Percentiles rank a stretch among this genome's conserved stretches.
These are phyloP conservation scores for Candida mesenterica DNA, from an alignment of 1,139 yeast genomes.

Conservation along the genomic window DNA sequence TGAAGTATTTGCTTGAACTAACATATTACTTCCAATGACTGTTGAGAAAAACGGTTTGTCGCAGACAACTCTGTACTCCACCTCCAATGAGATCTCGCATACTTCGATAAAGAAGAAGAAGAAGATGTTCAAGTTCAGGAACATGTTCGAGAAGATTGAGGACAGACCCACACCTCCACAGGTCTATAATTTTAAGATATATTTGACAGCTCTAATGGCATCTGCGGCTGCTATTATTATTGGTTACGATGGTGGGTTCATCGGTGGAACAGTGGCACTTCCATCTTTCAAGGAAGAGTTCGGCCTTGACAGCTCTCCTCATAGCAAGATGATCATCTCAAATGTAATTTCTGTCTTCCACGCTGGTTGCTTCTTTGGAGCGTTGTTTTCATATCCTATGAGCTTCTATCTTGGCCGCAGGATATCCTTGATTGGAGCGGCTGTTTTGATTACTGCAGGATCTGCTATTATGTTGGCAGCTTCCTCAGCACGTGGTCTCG, in stretches of 20 bases:
- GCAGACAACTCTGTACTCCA: no score
- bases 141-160: constrained; percentile 33
- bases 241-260: constrained; percentile 46
- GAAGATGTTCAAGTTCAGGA: constrained; percentile 16
- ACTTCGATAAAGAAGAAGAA: no score
- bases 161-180: constrained; percentile 41
- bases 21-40: no score
- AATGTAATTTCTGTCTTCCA: constrained; percentile 47
- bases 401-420: constrained; percentile 41
- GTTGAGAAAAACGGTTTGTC: no score
- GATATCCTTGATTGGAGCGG: constrained; percentile 33
- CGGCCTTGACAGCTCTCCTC: constrained; percentile 26
- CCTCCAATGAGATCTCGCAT: no score
- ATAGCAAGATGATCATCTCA: constrained; percentile 26
- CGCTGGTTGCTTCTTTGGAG: constrained; percentile 49
- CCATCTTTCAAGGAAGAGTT: constrained; percentile 37
- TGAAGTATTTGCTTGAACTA: no score
- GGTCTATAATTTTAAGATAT: constrained; percentile 37
- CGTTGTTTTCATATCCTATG: constrained; percentile 40
- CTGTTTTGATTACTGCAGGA: constrained; percentile 36
- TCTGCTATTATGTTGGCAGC: constrained; percentile 44
- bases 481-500: constrained; percentile 27
- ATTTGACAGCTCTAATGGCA: constrained; percentile 39
- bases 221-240: constrained; percentile 39
- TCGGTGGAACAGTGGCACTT: constrained; percentile 43